Percentiles rank a stretch among this genome's conserved stretches.
Conservation (phyloP, 352 stramenopile genomes). For the Peronospora tabacina region DNA sequence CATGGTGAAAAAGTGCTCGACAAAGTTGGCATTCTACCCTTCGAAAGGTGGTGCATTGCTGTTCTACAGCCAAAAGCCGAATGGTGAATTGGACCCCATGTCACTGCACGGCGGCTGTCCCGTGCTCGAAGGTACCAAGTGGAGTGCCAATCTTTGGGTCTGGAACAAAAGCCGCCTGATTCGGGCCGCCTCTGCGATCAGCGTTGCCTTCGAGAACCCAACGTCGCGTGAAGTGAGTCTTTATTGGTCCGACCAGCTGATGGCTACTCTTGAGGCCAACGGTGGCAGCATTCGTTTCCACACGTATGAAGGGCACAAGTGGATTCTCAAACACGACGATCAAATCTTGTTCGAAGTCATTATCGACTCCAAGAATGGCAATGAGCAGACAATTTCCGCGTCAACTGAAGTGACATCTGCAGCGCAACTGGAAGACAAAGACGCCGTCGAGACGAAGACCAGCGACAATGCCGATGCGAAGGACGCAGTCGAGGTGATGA, state of each 20-base stretch:
- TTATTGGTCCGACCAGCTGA: conserved; percentile 64
- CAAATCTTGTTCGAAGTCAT: conserved; percentile 45
- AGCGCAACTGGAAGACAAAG: conserved; percentile 5
- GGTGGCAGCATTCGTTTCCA: conserved; percentile 43
- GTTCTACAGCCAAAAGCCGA: conserved; percentile 96
- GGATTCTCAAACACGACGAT: conserved; percentile 52
- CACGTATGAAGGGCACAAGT: conserved; percentile 62
- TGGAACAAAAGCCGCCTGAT: conserved; percentile 89
- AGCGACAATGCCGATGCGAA: neutral
- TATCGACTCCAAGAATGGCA: conserved; percentile 40
- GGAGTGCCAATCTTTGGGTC: conserved; percentile 95
- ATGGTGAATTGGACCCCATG: conserved; percentile 86
- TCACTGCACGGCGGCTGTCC: conserved; percentile 92
- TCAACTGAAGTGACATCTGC: conserved; percentile 11
- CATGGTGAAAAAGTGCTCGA: conserved; percentile 72
- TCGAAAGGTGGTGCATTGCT: conserved; percentile 90
- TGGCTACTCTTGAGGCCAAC: conserved; percentile 48
- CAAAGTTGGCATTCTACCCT: conserved; percentile 69
- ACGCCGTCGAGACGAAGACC: conserved; percentile 1
- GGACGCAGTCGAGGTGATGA: too few relatives aligned
- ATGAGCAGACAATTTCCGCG: conserved; percentile 45
- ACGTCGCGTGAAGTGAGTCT: conserved; percentile 40
- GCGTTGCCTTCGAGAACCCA: conserved; percentile 64
- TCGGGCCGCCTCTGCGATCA: conserved; percentile 41
- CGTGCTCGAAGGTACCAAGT: conserved; percentile 92